Percentiles rank a stretch among this genome's conserved stretches.
These are phyloP conservation scores for Heterobasidion occidentale DNA, from an alignment of 1,284 basidiomycete species.

Conservation along the genomic window DNA sequence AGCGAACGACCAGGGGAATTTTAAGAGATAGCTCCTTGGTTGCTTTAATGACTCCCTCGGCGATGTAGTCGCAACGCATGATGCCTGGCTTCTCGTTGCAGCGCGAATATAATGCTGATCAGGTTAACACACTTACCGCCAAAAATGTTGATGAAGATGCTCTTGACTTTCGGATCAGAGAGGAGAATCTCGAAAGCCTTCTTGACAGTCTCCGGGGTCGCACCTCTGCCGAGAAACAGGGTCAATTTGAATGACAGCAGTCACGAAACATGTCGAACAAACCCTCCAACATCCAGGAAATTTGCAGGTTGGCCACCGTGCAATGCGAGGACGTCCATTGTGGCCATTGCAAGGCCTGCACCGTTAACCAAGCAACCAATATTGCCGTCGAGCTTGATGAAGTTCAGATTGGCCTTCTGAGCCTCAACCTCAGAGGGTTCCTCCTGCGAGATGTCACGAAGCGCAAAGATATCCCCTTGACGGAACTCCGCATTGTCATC, in stretches of 20 bases:
- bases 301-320: constrained; percentile 97
- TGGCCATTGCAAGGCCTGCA: constrained; percentile 99
- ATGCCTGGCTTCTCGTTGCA: constrained; percentile 51
- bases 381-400: constrained; percentile 98
- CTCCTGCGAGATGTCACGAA: constrained; percentile 93
- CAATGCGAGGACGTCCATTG: constrained; percentile 96
- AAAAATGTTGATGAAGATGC: constrained; percentile 99
- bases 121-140: constrained; percentile 40
- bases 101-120: neutral
- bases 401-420: constrained; percentile 93
- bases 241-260: neutral
- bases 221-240: constrained; percentile 53
- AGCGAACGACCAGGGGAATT: constrained; percentile 88
- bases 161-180: constrained; percentile 88
- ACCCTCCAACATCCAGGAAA: constrained; percentile 98
- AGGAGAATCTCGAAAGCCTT: constrained; percentile 97
- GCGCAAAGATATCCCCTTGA: constrained; percentile 84
- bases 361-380: constrained; percentile 99
- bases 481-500: constrained; percentile 99
- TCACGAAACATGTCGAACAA: constrained; percentile 15
- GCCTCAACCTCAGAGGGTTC: constrained; percentile 95
- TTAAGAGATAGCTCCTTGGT: constrained; percentile 84
- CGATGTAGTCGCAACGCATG: constrained; percentile 98
- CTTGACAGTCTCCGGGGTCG: constrained; percentile 97
- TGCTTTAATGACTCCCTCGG: constrained; percentile 97